Evolutionary conservation across 2,329 filamentous ascomycete species (phyloP), one percentile per base, ranked within the genome.

Genomic region (Pyrenochaeta sp.): DNA sequence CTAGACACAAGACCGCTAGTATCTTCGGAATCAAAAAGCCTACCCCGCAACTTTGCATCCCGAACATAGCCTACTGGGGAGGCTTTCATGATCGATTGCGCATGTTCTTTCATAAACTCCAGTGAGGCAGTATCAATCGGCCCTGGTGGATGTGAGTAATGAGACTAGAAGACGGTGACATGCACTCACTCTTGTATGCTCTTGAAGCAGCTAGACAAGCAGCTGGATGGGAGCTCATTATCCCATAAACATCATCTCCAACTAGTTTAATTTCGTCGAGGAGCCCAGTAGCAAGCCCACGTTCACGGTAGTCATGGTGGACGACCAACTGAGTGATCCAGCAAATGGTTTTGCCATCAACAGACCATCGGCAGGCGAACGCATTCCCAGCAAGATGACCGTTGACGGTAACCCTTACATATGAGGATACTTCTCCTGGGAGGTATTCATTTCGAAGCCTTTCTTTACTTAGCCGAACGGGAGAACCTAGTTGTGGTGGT

Each of bases 271-370:
- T 60, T 30, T 60, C 41, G 44, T 66, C 61, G 43, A 79, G 64
- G 15, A 79, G 71, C 49, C 59, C 53, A 31, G 51, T 60, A 36
- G 75, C 75, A 51, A 80, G 67, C 21, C 73, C 67, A 58, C 66
- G 73, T 51, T 74, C 67, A 44, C 77, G 73, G 55, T 73, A 76
- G 30, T 71, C 60, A 20, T 39, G 58, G 50, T 72, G 54, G 14
- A 79, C 74, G 15, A 79, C 75, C 37, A 80, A 63, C 60, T 79
- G 75, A 49, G 77, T 78, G 49, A 79, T 60, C 76, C 76, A 79
- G 58, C 74, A 78, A 17, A 79, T 56, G 45, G 39, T 63, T 51
- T 60, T 70, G 39, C 60, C 63, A 44, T 71, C 49, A 52, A 61
- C 59, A 20, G 49, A 54, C 76, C 73, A 78, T 45, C 73, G 69